Percentiles rank a stretch among this genome's conserved stretches.
These are phyloP conservation scores for Cladorrhinum sp. DNA, from an alignment of 2,329 filamentous ascomycete genomes.

Conservation along the genomic window DNA sequence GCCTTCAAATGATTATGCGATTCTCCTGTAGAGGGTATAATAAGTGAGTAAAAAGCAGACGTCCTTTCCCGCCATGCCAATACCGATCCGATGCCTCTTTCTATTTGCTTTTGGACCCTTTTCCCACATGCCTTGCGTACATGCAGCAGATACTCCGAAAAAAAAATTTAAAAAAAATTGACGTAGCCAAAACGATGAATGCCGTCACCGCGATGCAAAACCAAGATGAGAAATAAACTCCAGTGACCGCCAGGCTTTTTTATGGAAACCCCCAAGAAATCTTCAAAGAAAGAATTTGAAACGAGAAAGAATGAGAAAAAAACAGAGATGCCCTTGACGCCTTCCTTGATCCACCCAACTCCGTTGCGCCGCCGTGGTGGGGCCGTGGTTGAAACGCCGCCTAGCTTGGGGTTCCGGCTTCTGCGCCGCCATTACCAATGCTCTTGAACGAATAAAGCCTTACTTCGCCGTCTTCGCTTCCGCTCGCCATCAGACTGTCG, in stretches of 20 bases:
- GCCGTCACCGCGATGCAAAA: background rate
- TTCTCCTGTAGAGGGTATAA: constrained; percentile 8
- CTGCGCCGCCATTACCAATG: constrained; percentile 36
- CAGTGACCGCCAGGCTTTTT: constrained; percentile 2
- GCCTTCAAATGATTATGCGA: constrained; percentile 1
- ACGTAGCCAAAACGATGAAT: background rate
- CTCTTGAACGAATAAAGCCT: constrained; percentile 74
- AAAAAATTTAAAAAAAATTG: background rate
- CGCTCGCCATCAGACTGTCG: constrained; percentile 84
- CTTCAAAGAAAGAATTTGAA: constrained; percentile 1
- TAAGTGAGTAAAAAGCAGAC: background rate
- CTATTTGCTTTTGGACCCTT: constrained; percentile 2
- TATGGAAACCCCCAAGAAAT: background rate
- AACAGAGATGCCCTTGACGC: background rate
- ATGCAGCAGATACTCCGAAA: background rate
- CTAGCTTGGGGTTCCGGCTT: constrained; percentile 50
- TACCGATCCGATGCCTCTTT: background rate
- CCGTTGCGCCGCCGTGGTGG: background rate
- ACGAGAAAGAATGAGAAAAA: background rate
- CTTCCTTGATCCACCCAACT: background rate
- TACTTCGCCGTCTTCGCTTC: constrained; percentile 90
- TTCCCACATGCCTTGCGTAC: constrained; percentile 2
- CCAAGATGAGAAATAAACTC: background rate
- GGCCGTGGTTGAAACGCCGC: constrained; percentile 6
- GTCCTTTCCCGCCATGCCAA: background rate